Percentiles rank a stretch among this genome's conserved stretches.
Evolutionary conservation across 805 yeast genomes (phyloP).

Genomic region (Vanderwaltozyma verrucispora): DNA sequence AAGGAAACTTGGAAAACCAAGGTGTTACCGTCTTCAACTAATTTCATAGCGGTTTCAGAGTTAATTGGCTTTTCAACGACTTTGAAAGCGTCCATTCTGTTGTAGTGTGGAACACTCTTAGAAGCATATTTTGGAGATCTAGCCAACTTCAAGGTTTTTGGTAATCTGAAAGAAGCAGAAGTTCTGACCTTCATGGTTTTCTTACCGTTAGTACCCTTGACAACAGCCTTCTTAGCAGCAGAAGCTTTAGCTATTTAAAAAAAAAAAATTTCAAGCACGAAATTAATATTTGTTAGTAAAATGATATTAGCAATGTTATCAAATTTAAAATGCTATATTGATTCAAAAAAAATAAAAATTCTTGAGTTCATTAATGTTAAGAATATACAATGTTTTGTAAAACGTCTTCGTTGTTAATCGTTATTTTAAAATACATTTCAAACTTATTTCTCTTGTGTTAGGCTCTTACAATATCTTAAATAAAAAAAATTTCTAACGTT

Average conservation of each 20-base stretch:
- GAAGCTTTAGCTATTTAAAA: conserved; percentile 60
- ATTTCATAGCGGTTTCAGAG: conserved; percentile 98
- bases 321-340: too few species aligned
- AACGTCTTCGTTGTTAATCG: too few species aligned
- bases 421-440: too few species aligned
- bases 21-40: conserved; percentile 99
- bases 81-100: conserved; percentile 94
- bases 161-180: conserved; percentile 89
- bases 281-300: conserved; percentile 3
- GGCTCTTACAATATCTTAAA: too few species aligned
- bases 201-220: conserved; percentile 90
- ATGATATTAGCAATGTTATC: not conserved
- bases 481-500: too few species aligned
- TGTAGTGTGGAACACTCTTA: conserved; percentile 95
- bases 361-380: too few species aligned
- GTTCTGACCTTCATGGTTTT: conserved; percentile 92
- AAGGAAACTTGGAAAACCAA: conserved; percentile 96
- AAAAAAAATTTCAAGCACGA: not conserved
- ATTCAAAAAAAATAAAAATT: too few species aligned
- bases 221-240: conserved; percentile 97
- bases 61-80: conserved; percentile 90
- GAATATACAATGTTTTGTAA: too few species aligned
- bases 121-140: conserved; percentile 92
- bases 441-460: too few species aligned
- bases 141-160: conserved; percentile 91